phyloP scores from a whole-genome alignment of 768 basidiomycete species.

The Gymnopilus junonius region DNA sequence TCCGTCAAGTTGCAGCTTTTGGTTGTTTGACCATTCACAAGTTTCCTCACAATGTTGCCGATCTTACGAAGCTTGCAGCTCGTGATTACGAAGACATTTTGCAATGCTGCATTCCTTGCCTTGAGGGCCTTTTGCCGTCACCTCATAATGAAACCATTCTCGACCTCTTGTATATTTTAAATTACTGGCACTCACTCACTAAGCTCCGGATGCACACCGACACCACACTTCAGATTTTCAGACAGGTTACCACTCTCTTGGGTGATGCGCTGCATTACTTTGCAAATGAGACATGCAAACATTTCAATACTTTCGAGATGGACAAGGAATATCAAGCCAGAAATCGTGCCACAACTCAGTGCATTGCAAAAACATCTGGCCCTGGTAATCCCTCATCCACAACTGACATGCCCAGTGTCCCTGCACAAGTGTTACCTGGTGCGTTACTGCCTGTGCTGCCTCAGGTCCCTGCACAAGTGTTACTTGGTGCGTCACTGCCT shows the following conservation, averaged over 20 bases:
- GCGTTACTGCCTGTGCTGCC: background rate
- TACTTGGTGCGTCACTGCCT: background rate
- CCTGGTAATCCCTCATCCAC: background rate
- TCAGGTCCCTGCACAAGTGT: background rate
- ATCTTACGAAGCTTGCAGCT: slow-evolving; percentile 38
- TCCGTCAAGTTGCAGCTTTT: slow-evolving; percentile 34
- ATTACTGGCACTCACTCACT: slow-evolving; percentile 31
- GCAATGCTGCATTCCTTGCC: slow-evolving; percentile 36
- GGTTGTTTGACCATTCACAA: slow-evolving; percentile 31
- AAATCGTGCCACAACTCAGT: background rate
- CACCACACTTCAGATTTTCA: slow-evolving; percentile 22
- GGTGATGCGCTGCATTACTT: slow-evolving; percentile 26
- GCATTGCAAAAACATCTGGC: slow-evolving; percentile 6
- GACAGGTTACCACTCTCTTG: slow-evolving; percentile 22
- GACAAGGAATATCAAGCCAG: slow-evolving; percentile 14
- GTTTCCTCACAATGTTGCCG: slow-evolving; percentile 36
- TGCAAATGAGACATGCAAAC: slow-evolving; percentile 14
- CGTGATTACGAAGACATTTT: slow-evolving; percentile 44
- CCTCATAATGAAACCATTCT: slow-evolving; percentile 24
- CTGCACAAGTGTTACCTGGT: background rate
- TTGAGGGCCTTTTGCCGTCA: slow-evolving; percentile 35
- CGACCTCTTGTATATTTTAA: slow-evolving; percentile 25
- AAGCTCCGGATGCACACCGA: slow-evolving; percentile 36
- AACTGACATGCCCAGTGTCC: background rate
- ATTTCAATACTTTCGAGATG: slow-evolving; percentile 27